Base-by-base conservation (phyloP, 257 asterid genomes). In the Fraxinus cuspidata region DNA sequence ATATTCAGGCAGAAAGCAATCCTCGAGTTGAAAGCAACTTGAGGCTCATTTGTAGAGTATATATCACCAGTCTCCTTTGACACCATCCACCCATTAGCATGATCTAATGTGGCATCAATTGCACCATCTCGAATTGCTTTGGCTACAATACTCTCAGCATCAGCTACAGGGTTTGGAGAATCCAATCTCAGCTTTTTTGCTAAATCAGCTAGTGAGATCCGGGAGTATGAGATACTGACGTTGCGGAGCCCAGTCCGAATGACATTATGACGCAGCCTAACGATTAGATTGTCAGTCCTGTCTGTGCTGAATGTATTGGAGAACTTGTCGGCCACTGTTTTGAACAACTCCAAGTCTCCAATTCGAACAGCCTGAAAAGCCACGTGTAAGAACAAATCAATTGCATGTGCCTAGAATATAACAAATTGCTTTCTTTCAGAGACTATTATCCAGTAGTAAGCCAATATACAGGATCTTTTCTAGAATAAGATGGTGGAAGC, bases 121-220 rank as follows among this genome's bases (percentile, higher is more conserved):
- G 91, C 93, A 40, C 95, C 94, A 74, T 92, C 97, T 60, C 96
- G 82, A 73, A 92, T 89, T 44, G 96, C 95, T 87, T 89, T 90
- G 67, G 96, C 84, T 11, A 90, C 89, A 21, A 90, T 86, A 56
- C 90, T 85, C 82, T 89, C 96, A 68, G 93, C 97, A 81, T 88
- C 96, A 74, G 86, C 92, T 66, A 90, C 80, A 18, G 92, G 90
- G 56, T 86, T 85, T 37, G 88, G 78, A 47, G 93, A 87, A 75
- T 92, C 96, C 78, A 88, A 73, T 74, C 93, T 83, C 89, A 90
- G 77, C 81, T 91, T 91, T 86, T 88, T 87, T 6, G 93, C 88
- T 4, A 31, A 3, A 31, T 31, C 32, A 31, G 32, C 32, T 31
- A 31, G 32, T 31, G 32, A 31, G 32, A 31, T 31, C 32, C 32